These are phyloP conservation scores for Arachis monticola DNA, from an alignment of 331 rosid species.

Conservation along the genomic window DNA sequence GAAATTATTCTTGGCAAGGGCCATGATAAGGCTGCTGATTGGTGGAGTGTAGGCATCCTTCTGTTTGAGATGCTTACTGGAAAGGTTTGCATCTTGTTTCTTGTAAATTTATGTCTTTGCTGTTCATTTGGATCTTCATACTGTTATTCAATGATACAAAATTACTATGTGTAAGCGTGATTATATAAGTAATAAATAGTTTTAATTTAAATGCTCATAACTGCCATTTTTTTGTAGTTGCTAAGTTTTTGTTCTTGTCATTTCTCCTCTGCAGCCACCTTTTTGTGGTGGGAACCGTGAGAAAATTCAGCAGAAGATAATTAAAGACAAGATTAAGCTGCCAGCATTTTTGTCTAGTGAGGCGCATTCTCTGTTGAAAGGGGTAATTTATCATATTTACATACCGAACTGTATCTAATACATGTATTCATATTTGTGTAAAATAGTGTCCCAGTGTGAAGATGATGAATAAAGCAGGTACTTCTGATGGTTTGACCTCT, in stretches of 20 bases:
- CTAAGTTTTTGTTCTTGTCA: constrained; percentile 38
- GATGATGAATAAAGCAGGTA: too few relatives aligned
- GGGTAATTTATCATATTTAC: constrained; percentile 48
- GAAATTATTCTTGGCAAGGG: constrained; percentile 98
- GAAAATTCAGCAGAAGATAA: constrained; percentile 86
- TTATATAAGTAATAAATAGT: too few relatives aligned
- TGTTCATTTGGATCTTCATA: constrained; percentile 21
- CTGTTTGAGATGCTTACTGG: constrained; percentile 97
- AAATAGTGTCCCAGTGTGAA: too few relatives aligned
- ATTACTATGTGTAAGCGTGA: too few relatives aligned
- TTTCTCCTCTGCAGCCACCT: constrained; percentile 73
- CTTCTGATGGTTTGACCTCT: too few relatives aligned
- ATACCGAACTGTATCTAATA: too few relatives aligned
- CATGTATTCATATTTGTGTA: too few relatives aligned
- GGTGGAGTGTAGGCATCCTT: constrained; percentile 97
- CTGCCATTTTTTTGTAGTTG: constrained; percentile 23
- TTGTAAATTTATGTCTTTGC: constrained; percentile 19
- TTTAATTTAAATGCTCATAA: not conserved
- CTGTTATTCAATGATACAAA: too few relatives aligned
- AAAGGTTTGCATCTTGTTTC: constrained; percentile 62
- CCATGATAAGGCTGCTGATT: constrained; percentile 95
- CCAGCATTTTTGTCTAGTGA: constrained; percentile 88
- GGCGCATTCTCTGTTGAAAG: constrained; percentile 91
- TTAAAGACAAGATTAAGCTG: constrained; percentile 89
- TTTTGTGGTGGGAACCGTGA: constrained; percentile 85